Evolutionary conservation across 1,284 basidiomycete species (phyloP), one percentile per base, ranked within the genome.

Genomic region (Ceratobasidium sp.): DNA sequence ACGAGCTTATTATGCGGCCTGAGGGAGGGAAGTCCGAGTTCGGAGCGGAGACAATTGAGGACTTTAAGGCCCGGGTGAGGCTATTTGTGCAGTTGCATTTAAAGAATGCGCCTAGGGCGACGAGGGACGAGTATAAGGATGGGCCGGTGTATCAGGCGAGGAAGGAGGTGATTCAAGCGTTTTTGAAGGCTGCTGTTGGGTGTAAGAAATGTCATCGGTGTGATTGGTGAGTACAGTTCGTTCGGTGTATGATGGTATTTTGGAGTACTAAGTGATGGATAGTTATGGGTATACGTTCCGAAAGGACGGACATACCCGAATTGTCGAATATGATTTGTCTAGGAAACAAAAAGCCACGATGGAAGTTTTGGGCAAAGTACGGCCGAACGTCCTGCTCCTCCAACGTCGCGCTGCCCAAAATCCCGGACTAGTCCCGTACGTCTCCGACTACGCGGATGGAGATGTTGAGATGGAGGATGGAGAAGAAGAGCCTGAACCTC

Each of bases 301-400:
- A 75, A 98, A 97, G 82, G 98, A 99, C 81, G 96, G 95, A 0
- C 89, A 94, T 81, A 94, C 95, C 75, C 99, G 98, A 84, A 89
- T 99, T 77, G 93, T 99, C 81, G 97, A 99, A 84, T 94, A 94
- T 80, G 96, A 96, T 79, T 87, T 99, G 36, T 87, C 93, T 1
- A 74, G 83, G 7, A 97, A 96, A 83, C 93, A 97, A 81, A 94
- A 93, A 82, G 86, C 83, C 47, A 86, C 89, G 66, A 90, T 93
- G 81, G 81, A 83, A 6, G 82, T 84, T n/a, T 82, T 83, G 65
- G 86, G 84, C n/a, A 83, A 91, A 75, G 89, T 84, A 77, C 88
- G 92, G 29, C 92, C 90, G 24, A 87, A 95, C 81, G 92, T 96
- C 44, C 86, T 96, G 48, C 82, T 80, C 44, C 77, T 79, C 36